These are phyloP conservation scores for Blastobotrys attinorum DNA, from an alignment of 805 yeast genomes.

Conservation along the genomic window DNA sequence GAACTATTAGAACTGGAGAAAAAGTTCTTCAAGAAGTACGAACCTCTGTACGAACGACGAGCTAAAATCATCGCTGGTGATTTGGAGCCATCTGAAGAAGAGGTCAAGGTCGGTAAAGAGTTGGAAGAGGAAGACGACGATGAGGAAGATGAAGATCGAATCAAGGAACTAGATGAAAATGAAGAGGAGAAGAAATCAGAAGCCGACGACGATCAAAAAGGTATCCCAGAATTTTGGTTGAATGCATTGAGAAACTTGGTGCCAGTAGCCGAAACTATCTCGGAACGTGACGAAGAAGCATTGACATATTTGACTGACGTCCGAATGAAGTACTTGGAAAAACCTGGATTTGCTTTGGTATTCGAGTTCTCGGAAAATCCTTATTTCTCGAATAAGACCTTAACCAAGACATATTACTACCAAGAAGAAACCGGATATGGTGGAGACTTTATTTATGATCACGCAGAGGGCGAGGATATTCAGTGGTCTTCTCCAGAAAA, in stretches of 20 bases:
- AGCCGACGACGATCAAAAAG: constrained; percentile 44
- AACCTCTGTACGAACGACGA: constrained; percentile 71
- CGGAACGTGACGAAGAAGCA: constrained; percentile 85
- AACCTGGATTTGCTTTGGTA: constrained; percentile 80
- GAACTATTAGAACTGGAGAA: constrained; percentile 83
- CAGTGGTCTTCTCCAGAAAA: constrained; percentile 74
- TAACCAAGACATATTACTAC: constrained; percentile 85
- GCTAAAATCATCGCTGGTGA: constrained; percentile 63
- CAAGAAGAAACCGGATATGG: constrained; percentile 90
- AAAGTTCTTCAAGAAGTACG: constrained; percentile 62
- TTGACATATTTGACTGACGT: constrained; percentile 61
- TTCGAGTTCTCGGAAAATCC: constrained; percentile 75
- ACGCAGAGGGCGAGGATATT: constrained; percentile 85
- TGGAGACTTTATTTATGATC: constrained; percentile 95
- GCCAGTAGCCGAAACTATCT: constrained; percentile 72
- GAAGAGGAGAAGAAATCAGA: constrained; percentile 38
- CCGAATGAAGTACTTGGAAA: constrained; percentile 65
- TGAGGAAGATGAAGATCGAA: constrained; percentile 34
- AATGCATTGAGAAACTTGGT: constrained; percentile 87
- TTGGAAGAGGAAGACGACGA: constrained; percentile 51
- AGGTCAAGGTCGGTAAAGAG: constrained; percentile 69
- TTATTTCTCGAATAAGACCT: constrained; percentile 61
- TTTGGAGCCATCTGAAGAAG: constrained; percentile 69
- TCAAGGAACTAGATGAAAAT: constrained; percentile 29
- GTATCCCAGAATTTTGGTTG: constrained; percentile 94